These are phyloP conservation scores for Kodamaea sp. DNA, from an alignment of 1,139 yeast genomes.

Conservation along the genomic window DNA sequence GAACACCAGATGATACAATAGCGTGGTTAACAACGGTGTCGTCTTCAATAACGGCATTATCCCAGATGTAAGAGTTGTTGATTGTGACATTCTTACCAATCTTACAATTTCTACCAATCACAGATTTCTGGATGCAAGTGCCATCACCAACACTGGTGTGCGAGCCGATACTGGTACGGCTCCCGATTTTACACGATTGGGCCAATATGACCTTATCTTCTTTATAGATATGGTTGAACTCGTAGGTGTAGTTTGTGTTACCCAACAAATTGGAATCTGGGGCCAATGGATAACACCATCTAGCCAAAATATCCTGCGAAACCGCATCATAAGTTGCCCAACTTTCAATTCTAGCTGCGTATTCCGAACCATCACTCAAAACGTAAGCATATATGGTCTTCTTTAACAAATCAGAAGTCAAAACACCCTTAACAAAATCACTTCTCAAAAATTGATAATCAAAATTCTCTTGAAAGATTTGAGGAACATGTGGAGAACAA, in stretches of 20 bases:
- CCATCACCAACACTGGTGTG: conserved; percentile 64
- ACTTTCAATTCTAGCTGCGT: conserved; percentile 92
- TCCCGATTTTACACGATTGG: conserved; percentile 81
- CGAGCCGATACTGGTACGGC: conserved; percentile 75
- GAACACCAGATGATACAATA: conserved; percentile 64
- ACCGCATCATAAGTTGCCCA: conserved; percentile 91
- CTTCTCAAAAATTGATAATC: conserved; percentile 84
- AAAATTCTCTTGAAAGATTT: conserved; percentile 91
- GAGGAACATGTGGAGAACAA: conserved; percentile 92
- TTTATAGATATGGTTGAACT: conserved; percentile 81
- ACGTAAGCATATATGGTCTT: conserved; percentile 89
- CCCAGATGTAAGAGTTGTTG: conserved; percentile 82
- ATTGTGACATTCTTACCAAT: conserved; percentile 77
- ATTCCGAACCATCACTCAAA: conserved; percentile 56
- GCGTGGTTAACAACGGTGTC: conserved; percentile 54
- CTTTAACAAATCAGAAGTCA: conserved; percentile 84
- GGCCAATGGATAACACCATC: conserved; percentile 90
- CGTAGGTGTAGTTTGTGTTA: conserved; percentile 72
- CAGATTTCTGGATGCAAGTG: conserved; percentile 55
- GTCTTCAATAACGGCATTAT: conserved; percentile 69
- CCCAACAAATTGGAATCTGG: conserved; percentile 79
- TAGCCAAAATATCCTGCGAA: conserved; percentile 82
- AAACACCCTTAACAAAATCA: conserved; percentile 87
- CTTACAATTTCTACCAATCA: conserved; percentile 79
- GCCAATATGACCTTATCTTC: conserved; percentile 81